Percentiles rank a stretch among this genome's conserved stretches.
phyloP scores from a whole-genome alignment of 495 filamentous ascomycete species.

The Daldinia concentrica region DNA sequence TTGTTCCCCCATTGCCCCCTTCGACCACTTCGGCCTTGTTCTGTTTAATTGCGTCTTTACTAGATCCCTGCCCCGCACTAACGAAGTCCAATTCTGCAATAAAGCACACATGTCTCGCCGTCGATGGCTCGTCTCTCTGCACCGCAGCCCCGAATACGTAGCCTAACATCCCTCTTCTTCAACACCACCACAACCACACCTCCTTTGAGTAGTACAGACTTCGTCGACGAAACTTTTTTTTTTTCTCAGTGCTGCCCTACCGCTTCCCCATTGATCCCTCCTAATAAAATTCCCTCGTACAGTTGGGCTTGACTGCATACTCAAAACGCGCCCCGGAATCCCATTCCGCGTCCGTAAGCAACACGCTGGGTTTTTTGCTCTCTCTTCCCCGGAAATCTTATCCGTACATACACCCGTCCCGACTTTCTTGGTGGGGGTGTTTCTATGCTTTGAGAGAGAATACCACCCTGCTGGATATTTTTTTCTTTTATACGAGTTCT shows the following conservation, averaged over 20 bases:
- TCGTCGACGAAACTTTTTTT: conserved; percentile 46
- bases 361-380: conserved; percentile 12
- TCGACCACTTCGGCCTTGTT: conserved; percentile 53
- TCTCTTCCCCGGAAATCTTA: conserved; percentile 27
- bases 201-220: conserved; percentile 56
- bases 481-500: conserved; percentile 28
- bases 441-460: conserved; percentile 40
- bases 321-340: conserved; percentile 52
- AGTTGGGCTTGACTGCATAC: conserved; percentile 67
- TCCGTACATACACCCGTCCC: conserved; percentile 44
- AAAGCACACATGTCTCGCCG: conserved; percentile 70
- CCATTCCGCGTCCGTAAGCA: conserved; percentile 44
- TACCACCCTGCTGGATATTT: conserved; percentile 40
- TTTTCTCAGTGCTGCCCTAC: conserved; percentile 50
- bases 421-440: conserved; percentile 44
- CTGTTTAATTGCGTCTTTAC: conserved; percentile 57
- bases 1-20: conserved; percentile 38
- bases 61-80: conserved; percentile 60
- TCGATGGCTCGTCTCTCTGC: conserved; percentile 59
- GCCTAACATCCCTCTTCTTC: conserved; percentile 57
- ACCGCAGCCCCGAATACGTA: conserved; percentile 61
- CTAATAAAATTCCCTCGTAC: conserved; percentile 47
- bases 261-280: conserved; percentile 46
- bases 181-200: conserved; percentile 52
- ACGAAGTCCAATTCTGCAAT: conserved; percentile 62